Evolutionary conservation across 2,329 filamentous ascomycete species (phyloP).

Genomic region (Arthrobotrys conoides): DNA sequence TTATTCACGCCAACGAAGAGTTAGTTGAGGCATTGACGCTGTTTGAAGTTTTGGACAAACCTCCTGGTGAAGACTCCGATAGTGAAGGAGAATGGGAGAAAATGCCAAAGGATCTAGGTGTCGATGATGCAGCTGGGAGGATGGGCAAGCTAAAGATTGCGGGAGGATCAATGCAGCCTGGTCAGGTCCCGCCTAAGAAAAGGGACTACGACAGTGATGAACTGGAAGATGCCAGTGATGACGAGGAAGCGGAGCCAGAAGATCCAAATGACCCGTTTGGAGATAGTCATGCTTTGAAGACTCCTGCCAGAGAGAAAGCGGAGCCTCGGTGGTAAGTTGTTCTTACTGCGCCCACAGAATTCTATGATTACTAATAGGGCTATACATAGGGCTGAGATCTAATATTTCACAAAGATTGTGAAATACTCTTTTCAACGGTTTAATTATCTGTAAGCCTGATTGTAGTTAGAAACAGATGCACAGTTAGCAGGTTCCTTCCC

Average conservation of each 20-base stretch:
- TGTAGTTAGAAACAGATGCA: background rate
- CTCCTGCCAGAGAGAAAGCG: conserved; percentile 69
- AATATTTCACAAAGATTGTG: background rate
- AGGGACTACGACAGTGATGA: conserved; percentile 72
- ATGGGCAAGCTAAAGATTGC: conserved; percentile 71
- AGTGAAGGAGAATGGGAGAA: conserved; percentile 75
- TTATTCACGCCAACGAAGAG: conserved; percentile 95
- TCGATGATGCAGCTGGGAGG: conserved; percentile 67
- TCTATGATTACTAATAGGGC: background rate
- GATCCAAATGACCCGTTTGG: conserved; percentile 90
- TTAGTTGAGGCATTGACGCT: conserved; percentile 94
- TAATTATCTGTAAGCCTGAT: background rate
- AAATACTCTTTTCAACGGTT: background rate
- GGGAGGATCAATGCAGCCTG: conserved; percentile 66
- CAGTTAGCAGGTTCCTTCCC: background rate
- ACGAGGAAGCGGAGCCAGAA: conserved; percentile 72
- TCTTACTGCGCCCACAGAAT: background rate
- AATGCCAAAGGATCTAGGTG: conserved; percentile 74
- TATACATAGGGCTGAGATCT: conserved; percentile 33
- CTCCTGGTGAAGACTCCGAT: conserved; percentile 81
- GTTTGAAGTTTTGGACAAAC: conserved; percentile 92
- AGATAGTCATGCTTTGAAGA: conserved; percentile 80
- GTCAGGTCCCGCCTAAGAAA: conserved; percentile 64
- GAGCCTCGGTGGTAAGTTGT: conserved; percentile 64
- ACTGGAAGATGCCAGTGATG: conserved; percentile 67